Evolutionary conservation across 345 rosid species (phyloP), one percentile per base, ranked within the genome.

Genomic region (Eucalyptus globulus): DNA sequence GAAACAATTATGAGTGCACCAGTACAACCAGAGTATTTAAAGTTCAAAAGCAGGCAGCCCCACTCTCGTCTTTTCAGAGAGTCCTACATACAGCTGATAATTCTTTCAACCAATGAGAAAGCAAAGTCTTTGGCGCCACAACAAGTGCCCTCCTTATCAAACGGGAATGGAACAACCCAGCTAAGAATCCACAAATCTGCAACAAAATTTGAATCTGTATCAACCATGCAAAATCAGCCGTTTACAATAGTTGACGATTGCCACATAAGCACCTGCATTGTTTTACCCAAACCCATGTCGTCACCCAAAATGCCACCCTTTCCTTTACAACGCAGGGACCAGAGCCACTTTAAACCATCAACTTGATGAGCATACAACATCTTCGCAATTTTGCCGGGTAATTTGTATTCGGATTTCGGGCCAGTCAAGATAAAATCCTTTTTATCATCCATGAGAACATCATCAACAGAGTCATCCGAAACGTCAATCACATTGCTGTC

Each of bases 281-380:
- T 98, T 93, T 98, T 98, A 86, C 99, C 99, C 89, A 98, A 93
- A 58, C 99, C 99, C 99, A 98, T 97, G 89, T 98, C 99, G 90
- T 98, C 99, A n/a, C 99, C 99, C 91, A 98, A 93, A 80, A 98
- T 97, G 90, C 99, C 99, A 88, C 99, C 99, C 92, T 97, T 98
- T 44, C 93, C 96, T 91, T 93, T 96, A 88, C 94, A 95, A 88
- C 95, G 99, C 90, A 98, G 93, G 60, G 97, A 94, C 99, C 99
- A 98, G 69, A 98, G 95, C 99, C 99, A 98, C 91, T 90, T 95
- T 90, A 97, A 90, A 85, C 99, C 98, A 81, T 97, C 99, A 80
- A 95, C 93, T 90, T 98, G 99, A 91, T 98, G 99, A 29, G 96
- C 95, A 92, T 92, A 98, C 91, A 98, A 89, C 93, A 94, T 95